These are phyloP conservation scores for Paralagenidium karlingii DNA, from an alignment of 352 stramenopile genomes.

Conservation along the genomic window DNA sequence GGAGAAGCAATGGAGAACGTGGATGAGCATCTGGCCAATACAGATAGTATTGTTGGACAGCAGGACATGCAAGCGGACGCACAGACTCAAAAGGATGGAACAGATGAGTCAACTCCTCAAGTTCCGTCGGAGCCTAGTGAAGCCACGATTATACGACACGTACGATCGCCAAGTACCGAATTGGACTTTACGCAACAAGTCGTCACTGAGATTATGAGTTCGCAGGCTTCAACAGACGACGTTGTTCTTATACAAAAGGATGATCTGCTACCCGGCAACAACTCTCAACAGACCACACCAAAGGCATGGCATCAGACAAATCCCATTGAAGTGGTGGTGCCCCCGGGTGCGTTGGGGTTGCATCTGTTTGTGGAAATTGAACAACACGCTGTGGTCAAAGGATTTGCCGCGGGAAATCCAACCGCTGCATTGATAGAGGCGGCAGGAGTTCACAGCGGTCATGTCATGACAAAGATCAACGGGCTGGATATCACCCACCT, in stretches of 20 bases:
- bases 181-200: conserved; percentile 18
- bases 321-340: conserved; percentile 19
- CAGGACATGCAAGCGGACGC: conserved; percentile 1
- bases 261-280: background rate
- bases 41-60: conserved; percentile 2
- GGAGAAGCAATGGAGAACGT: background rate
- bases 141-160: conserved; percentile 1
- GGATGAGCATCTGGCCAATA: background rate
- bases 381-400: conserved; percentile 36
- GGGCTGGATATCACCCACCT: conserved; percentile 29
- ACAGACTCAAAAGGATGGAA: background rate
- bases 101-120: background rate
- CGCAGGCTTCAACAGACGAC: conserved; percentile 3
- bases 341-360: conserved; percentile 34
- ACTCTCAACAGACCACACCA: background rate
- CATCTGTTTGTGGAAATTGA: conserved; percentile 44
- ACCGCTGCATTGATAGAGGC: conserved; percentile 18
- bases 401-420: conserved; percentile 29
- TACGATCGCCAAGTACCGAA: conserved; percentile 6
- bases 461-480: conserved; percentile 40
- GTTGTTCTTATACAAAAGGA: conserved; percentile 7
- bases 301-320: conserved; percentile 12
- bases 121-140: too few relatives aligned
- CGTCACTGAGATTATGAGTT: conserved; percentile 8
- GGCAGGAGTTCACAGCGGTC: conserved; percentile 18